These are phyloP conservation scores for Phytophthora sojae DNA, from an alignment of 352 stramenopile species.

Conservation along the genomic window DNA sequence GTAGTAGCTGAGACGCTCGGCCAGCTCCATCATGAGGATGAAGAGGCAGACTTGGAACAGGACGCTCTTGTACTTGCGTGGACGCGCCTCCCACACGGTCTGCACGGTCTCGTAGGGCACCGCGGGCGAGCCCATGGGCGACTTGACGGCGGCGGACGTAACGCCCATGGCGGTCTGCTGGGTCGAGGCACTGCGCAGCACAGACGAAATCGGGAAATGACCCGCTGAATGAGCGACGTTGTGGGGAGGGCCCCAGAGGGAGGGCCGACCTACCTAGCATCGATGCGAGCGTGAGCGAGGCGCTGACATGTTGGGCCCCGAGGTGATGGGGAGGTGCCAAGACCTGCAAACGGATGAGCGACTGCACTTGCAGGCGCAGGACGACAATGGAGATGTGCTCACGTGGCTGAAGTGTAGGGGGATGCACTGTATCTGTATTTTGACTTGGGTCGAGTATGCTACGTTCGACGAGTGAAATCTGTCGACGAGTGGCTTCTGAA, in stretches of 20 bases:
- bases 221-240: background rate
- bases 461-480: slow-evolving; percentile 2
- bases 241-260: background rate
- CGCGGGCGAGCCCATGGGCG: slow-evolving; percentile 28
- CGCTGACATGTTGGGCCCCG: slow-evolving; percentile 1
- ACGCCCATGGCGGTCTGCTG: background rate
- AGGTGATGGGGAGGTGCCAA: slow-evolving; percentile 10
- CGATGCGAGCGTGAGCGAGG: slow-evolving; percentile 6
- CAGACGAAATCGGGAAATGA: background rate
- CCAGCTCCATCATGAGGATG: slow-evolving; percentile 74
- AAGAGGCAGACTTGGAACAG: slow-evolving; percentile 67
- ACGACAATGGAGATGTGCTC: background rate
- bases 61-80: slow-evolving; percentile 68
- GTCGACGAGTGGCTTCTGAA: background rate
- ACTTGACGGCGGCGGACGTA: slow-evolving; percentile 26
- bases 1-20: slow-evolving; percentile 80
- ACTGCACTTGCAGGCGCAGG: slow-evolving; percentile 2
- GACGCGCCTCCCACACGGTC: slow-evolving; percentile 54
- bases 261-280: background rate
- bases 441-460: background rate
- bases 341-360: slow-evolving; percentile 5
- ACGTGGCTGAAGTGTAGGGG: background rate
- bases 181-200: background rate
- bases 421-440: too few species aligned
- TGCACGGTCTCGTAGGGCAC: slow-evolving; percentile 27